These are phyloP conservation scores for Heliosperma pusillum DNA, from an alignment of 148 eudicot species.

Conservation along the genomic window DNA sequence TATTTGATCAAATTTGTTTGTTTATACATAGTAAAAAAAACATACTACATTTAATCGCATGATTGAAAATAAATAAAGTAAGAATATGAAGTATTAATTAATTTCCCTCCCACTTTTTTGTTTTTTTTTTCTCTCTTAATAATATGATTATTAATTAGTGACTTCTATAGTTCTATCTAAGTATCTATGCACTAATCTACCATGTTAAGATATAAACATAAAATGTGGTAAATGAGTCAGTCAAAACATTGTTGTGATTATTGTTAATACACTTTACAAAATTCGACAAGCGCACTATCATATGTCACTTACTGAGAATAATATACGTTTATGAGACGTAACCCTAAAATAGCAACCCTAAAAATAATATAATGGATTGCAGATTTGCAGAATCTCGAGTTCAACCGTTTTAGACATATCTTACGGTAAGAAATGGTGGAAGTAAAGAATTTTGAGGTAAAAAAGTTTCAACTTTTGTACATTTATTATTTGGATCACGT, in stretches of 20 bases:
- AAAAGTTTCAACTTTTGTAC: neutral
- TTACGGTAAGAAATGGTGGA: neutral
- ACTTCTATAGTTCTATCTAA: too few relatives aligned
- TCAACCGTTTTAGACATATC: neutral
- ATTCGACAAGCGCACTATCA: neutral
- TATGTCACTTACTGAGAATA: neutral
- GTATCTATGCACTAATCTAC: neutral
- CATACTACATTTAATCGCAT: neutral
- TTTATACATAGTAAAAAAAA: constrained; percentile 1
- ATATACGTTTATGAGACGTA: neutral
- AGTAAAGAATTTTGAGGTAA: neutral
- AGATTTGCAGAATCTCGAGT: neutral
- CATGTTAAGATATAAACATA: neutral
- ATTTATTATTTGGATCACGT: neutral
- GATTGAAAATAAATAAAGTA: neutral
- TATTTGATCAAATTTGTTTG: neutral
- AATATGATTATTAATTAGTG: neutral
- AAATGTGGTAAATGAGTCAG: constrained; percentile 9
- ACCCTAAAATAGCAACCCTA: neutral
- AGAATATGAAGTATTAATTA: neutral
- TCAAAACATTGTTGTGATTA: constrained; percentile 1
- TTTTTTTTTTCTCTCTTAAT: neutral
- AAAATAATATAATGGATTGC: neutral
- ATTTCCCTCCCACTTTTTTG: constrained; percentile 3
- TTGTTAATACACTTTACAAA: constrained; percentile 4